Evolutionary conservation across 2,329 filamentous ascomycete species (phyloP).

Genomic region (Plenodomus biglobosus): DNA sequence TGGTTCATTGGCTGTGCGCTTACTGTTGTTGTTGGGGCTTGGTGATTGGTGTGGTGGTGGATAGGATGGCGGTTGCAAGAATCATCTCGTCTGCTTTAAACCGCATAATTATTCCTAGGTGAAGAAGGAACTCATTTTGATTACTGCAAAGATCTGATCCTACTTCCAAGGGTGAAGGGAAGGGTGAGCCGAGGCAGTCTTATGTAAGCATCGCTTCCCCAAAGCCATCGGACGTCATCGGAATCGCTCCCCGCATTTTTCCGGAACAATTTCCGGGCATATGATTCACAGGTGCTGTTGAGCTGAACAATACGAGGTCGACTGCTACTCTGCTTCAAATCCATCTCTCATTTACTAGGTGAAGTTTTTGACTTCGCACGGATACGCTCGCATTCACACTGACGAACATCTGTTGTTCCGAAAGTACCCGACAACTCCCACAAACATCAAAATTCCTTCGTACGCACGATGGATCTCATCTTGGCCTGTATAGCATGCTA

Average conservation of each 20-base stretch:
- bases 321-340: neutral
- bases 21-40: too few relatives aligned
- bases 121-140: too few relatives aligned
- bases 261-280: slow-evolving; percentile 12
- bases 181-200: slow-evolving; percentile 9
- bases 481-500: slow-evolving; percentile 12
- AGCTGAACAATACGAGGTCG: neutral
- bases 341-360: neutral
- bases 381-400: neutral
- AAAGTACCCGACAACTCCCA: neutral
- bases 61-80: too few relatives aligned
- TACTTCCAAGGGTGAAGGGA: slow-evolving; percentile 7
- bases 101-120: too few relatives aligned
- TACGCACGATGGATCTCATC: slow-evolving; percentile 23
- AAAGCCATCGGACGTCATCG: slow-evolving; percentile 14
- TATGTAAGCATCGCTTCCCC: slow-evolving; percentile 11
- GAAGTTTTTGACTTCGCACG: neutral
- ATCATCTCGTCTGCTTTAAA: too few relatives aligned
- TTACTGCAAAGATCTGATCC: too few relatives aligned
- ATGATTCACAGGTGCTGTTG: neutral
- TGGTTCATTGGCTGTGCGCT: too few relatives aligned
- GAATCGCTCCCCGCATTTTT: slow-evolving; percentile 12
- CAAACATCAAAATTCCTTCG: neutral
- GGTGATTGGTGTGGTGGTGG: too few relatives aligned
- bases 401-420: slow-evolving; percentile 1